These are phyloP conservation scores for Hymenoscyphus linearis DNA, from an alignment of 2,329 filamentous ascomycete species.

Conservation along the genomic window DNA sequence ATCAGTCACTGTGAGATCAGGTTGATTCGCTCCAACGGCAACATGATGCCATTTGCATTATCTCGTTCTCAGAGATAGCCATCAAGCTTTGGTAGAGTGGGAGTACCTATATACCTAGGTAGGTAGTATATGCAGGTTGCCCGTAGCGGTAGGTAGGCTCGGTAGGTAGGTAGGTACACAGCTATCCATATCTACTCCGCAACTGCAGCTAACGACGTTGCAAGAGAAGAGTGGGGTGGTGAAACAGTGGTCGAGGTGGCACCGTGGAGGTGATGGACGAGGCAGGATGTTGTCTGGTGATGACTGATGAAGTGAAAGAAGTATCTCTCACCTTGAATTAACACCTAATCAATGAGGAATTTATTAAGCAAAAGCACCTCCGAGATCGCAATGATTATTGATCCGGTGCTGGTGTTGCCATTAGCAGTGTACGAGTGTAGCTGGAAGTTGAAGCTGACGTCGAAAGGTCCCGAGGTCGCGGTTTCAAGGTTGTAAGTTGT, in stretches of 20 bases:
- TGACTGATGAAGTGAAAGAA: too few relatives aligned
- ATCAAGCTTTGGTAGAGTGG: not conserved
- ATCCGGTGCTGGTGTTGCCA: not conserved
- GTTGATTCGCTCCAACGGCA: not conserved
- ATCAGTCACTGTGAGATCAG: not conserved
- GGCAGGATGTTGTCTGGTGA: too few relatives aligned
- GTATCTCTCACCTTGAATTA: not conserved
- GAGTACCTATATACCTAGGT: not conserved
- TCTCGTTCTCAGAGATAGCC: not conserved
- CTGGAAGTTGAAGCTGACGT: not conserved
- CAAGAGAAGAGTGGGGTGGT: not conserved
- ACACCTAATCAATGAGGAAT: not conserved
- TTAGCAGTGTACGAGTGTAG: not conserved
- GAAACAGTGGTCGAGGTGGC: not conserved
- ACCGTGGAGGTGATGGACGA: too few relatives aligned
- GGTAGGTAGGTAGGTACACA: too few relatives aligned
- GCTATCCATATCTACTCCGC: not conserved
- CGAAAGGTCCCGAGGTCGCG: not conserved
- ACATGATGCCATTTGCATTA: not conserved
- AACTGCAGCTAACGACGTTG: not conserved
- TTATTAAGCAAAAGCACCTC: not conserved
- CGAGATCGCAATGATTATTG: not conserved
- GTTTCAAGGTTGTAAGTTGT: not conserved
- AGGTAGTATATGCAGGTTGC: not conserved
- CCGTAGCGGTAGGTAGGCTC: not conserved